Evolutionary conservation across 805 yeast genomes (phyloP), one percentile per base, ranked within the genome.

Genomic region (Hanseniaspora lachancei): DNA sequence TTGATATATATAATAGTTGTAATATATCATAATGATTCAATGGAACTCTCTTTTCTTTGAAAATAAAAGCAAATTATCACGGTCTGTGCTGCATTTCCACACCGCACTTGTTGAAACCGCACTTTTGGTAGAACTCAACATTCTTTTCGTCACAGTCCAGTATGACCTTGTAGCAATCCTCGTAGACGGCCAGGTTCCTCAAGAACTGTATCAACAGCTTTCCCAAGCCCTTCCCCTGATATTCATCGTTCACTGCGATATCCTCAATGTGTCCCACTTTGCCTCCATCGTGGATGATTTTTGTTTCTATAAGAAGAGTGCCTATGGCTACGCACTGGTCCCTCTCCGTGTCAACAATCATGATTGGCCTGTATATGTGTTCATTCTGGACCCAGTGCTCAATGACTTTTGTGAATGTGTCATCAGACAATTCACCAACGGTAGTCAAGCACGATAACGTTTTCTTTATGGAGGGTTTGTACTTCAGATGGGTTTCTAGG

Each of bases 231-330:
- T 83, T 81, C 7, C 98, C 98, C 64, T 89, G 97, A 65, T 86
- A 86, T 20, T 74, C 70, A 34, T 67, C 65, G 20, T 80, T 74
- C 4, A 91, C 95, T 0, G 97, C 84, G 58, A 91, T 91, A 66
- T 91, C 98, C 65, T 91, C 98, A 60, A 91, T 84, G 70, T 91
- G 97, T 1, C 97, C 97, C 5, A 87, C 95, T 53, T 76, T 68
- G 0, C 95, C 95, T 66, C 93, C 81, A 41, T 72, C 78, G 69
- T 91, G 98, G 59, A 93, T 88, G 59, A 84, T 70, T 68, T 91
- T 91, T 50, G 76, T 76, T 67, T 91, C 98, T 8, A 93, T 72
- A 12, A 93, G 63, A 15, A 91, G 70, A 66, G 84, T 81, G 0
- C 97, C 97, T 0, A 89, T 80, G 4, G 95, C 96, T 0, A 86